Conservation (phyloP, 306 rosid species). For the Fragaria vesca region DNA sequence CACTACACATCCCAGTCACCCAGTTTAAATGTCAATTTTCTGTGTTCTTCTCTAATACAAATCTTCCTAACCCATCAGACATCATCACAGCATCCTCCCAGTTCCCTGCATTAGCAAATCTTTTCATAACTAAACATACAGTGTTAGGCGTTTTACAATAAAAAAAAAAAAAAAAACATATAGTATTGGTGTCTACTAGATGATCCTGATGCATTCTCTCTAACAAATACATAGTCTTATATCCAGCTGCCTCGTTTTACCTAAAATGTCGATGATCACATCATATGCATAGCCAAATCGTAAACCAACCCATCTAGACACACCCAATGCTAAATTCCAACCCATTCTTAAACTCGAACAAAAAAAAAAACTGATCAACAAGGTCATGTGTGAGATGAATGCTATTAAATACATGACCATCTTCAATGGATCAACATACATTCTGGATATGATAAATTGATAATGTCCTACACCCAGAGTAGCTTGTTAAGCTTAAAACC, state of each 20-base stretch:
- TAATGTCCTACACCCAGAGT: too few relatives aligned
- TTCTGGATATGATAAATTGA: conserved; percentile 40
- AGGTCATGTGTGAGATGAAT: conserved; percentile 44
- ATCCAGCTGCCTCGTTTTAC: conserved; percentile 67
- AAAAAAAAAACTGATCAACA: conserved; percentile 13
- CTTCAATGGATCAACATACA: conserved; percentile 33
- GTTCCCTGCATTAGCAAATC: conserved; percentile 70
- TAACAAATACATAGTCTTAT: conserved; percentile 45
- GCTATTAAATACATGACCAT: conserved; percentile 41
- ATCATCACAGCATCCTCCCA: conserved; percentile 73
- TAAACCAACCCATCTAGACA: conserved; percentile 69
- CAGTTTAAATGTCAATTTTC: conserved; percentile 12
- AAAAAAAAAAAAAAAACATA: too few relatives aligned
- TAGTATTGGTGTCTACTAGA: conserved; percentile 29
- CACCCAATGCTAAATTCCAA: conserved; percentile 79
- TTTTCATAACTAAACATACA: conserved; percentile 41
- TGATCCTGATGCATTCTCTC: conserved; percentile 47
- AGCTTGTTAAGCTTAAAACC: too few relatives aligned
- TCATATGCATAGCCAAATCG: conserved; percentile 52
- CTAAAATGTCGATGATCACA: conserved; percentile 64
- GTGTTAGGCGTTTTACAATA: too few relatives aligned
- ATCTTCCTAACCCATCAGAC: conserved; percentile 60
- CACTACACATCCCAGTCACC: too few relatives aligned
- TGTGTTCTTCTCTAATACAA: conserved; percentile 66
- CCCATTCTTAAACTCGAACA: conserved; percentile 69